phyloP scores from a whole-genome alignment of 1,284 basidiomycete genomes.

The Sanghuangporus sanghuang region DNA sequence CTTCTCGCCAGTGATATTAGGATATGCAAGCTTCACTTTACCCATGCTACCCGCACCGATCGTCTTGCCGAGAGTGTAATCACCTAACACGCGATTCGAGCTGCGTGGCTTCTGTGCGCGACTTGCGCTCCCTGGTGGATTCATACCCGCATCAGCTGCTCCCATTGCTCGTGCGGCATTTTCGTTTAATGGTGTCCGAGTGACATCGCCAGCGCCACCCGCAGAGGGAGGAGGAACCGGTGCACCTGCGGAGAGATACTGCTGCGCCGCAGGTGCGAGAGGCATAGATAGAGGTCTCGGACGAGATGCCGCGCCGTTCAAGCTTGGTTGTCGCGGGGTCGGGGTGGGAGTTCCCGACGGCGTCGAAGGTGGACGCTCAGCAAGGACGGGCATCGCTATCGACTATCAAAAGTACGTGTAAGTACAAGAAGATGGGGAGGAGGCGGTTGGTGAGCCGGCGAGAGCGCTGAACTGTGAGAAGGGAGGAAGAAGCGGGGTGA shows the following conservation, averaged over 20 bases:
- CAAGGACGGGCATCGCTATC: slow-evolving; percentile 12
- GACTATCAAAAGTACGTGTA: background rate
- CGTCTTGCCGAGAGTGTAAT: slow-evolving; percentile 96
- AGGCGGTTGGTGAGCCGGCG: background rate
- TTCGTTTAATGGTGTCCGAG: background rate
- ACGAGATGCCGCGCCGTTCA: slow-evolving; percentile 4
- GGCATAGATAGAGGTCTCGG: slow-evolving; percentile 17
- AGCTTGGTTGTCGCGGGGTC: slow-evolving; percentile 11
- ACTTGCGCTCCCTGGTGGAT: background rate
- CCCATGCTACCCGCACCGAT: slow-evolving; percentile 98
- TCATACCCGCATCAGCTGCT: background rate
- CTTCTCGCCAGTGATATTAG: slow-evolving; percentile 89
- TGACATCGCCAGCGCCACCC: background rate
- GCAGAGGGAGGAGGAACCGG: background rate
- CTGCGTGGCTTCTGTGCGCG: slow-evolving; percentile 10
- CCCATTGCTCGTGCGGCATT: background rate
- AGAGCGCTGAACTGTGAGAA: background rate
- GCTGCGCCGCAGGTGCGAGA: slow-evolving; percentile 6
- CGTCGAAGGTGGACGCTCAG: slow-evolving; percentile 13
- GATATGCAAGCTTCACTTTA: slow-evolving; percentile 95
- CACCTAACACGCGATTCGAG: slow-evolving; percentile 71
- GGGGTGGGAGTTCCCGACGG: background rate
- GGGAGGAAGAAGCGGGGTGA: background rate
- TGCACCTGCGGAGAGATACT: slow-evolving; percentile 7
- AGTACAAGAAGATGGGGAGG: background rate